phyloP scores from a whole-genome alignment of 2,329 filamentous ascomycete genomes.

The Paecilomyces sp. region DNA sequence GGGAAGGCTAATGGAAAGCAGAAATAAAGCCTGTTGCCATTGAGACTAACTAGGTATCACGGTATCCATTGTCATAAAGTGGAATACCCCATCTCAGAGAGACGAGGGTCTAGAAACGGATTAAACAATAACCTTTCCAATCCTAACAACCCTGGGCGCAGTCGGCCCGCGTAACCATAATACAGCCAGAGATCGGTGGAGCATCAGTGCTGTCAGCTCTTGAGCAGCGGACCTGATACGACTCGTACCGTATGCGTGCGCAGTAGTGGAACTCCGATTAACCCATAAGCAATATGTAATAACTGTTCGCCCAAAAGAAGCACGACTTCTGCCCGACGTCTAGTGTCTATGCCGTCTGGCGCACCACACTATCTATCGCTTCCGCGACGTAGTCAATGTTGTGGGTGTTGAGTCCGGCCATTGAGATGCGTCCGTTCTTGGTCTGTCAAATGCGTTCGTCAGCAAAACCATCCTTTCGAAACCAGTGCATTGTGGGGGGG shows the following conservation, averaged over 20 bases:
- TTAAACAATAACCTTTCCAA: not conserved
- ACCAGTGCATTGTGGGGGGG: not conserved
- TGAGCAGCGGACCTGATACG: not conserved
- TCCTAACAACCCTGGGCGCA: not conserved
- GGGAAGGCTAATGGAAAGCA: not conserved
- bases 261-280: not conserved
- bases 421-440: conserved; percentile 96
- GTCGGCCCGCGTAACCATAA: not conserved
- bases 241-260: not conserved
- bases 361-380: conserved; percentile 77
- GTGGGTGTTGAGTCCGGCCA: conserved; percentile 90
- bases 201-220: not conserved
- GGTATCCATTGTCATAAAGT: not conserved
- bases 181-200: not conserved
- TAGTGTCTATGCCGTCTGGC: conserved; percentile 23
- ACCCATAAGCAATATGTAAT: not conserved
- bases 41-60: not conserved
- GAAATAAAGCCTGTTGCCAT: too few species aligned
- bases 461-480: not conserved
- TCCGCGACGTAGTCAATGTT: conserved; percentile 92
- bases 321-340: not conserved
- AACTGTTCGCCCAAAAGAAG: not conserved
- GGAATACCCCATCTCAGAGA: not conserved
- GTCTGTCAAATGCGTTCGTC: conserved; percentile 41
- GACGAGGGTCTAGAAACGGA: not conserved